These are phyloP conservation scores for Colletotrichum paranaense DNA, from an alignment of 2,329 filamentous ascomycete species.

Conservation along the genomic window DNA sequence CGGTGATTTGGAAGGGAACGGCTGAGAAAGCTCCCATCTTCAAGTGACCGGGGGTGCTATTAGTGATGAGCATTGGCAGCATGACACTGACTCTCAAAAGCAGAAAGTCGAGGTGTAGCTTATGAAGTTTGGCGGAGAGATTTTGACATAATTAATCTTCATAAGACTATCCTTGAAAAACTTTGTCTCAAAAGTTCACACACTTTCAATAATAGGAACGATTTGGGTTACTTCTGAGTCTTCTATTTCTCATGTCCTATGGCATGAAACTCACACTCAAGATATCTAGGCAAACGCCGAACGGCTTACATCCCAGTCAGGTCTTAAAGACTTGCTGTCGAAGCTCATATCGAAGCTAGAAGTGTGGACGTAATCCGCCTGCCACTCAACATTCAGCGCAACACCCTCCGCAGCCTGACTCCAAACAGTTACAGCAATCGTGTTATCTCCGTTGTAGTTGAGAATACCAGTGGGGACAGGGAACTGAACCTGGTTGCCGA, in stretches of 20 bases:
- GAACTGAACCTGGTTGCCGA: constrained; percentile 70
- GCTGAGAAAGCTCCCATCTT: neutral
- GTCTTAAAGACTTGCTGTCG: constrained; percentile 59
- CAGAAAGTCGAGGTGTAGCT: neutral
- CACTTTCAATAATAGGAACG: neutral
- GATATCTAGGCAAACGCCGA: constrained; percentile 45
- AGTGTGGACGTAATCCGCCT: constrained; percentile 63
- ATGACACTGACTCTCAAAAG: neutral
- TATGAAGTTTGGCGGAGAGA: neutral
- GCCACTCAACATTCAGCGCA: constrained; percentile 60
- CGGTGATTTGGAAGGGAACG: neutral
- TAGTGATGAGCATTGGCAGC: neutral
- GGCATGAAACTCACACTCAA: neutral
- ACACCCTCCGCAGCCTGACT: constrained; percentile 65
- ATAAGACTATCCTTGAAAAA: neutral
- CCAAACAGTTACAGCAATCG: constrained; percentile 69
- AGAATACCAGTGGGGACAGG: constrained; percentile 70
- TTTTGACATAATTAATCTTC: neutral
- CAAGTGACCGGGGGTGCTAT: neutral
- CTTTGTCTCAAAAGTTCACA: neutral
- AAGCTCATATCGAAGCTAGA: constrained; percentile 64
- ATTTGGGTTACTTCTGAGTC: neutral
- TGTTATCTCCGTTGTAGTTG: constrained; percentile 68
- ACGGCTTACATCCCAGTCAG: constrained; percentile 58
- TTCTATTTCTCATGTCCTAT: neutral